Percentiles rank a stretch among this genome's conserved stretches.
phyloP scores from a whole-genome alignment of 176 grass and related monocot genomes.

The Canna indica region DNA sequence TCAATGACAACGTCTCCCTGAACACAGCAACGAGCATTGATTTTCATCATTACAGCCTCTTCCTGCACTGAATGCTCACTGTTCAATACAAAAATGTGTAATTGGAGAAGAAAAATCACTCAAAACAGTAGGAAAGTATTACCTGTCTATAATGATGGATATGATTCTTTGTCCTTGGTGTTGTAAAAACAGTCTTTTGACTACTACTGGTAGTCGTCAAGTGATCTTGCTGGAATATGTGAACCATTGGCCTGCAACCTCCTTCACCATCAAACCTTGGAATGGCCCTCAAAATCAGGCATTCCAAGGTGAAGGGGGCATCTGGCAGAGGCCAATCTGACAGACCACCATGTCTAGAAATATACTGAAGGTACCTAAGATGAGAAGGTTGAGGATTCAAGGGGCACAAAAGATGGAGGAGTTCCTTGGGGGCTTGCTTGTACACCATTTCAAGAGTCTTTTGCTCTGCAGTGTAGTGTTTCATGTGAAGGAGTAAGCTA shows the following conservation, averaged over 20 bases:
- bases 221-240: constrained; percentile 63
- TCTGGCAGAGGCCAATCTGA: constrained; percentile 67
- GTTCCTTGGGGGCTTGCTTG: constrained; percentile 81
- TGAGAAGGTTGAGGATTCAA: constrained; percentile 92
- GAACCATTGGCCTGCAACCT: constrained; percentile 66
- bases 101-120: background rate
- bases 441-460: constrained; percentile 98
- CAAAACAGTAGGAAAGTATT: too few species aligned
- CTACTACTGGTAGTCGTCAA: constrained; percentile 47
- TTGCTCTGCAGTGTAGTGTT: constrained; percentile 69
- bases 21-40: constrained; percentile 28
- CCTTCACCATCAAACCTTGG: constrained; percentile 60
- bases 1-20: constrained; percentile 81
- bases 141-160: constrained; percentile 73
- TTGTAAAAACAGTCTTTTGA: constrained; percentile 60
- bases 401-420: constrained; percentile 65
- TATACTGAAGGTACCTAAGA: constrained; percentile 86
- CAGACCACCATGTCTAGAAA: constrained; percentile 64
- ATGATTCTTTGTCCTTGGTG: constrained; percentile 58
- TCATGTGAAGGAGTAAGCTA: constrained; percentile 71
- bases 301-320: constrained; percentile 48
- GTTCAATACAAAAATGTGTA: too few species aligned
- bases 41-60: constrained; percentile 29
- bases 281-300: constrained; percentile 40
- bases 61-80: too few species aligned